A percentile compares a stretch with the other conserved stretches of the same genome.
phyloP scores from a whole-genome alignment of 495 filamentous ascomycete genomes.

The Lasiosphaeriaceae sp. region DNA sequence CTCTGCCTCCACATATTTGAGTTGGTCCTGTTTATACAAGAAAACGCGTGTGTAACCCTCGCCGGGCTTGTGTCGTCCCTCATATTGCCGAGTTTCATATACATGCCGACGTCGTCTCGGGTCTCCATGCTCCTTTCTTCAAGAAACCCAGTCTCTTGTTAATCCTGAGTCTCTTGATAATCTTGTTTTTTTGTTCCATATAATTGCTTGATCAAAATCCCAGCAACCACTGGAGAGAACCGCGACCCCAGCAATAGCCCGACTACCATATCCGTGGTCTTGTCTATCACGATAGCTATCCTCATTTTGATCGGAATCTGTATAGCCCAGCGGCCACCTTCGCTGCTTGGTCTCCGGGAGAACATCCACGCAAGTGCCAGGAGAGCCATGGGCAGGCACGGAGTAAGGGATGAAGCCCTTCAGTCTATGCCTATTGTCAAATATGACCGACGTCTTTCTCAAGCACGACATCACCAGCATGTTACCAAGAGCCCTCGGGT shows the following conservation, averaged over 20 bases:
- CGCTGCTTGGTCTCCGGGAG: constrained; percentile 2
- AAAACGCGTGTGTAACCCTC: neutral
- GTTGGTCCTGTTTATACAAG: neutral
- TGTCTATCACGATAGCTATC: constrained; percentile 9
- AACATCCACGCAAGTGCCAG: neutral
- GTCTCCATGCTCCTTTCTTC: neutral
- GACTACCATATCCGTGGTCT: constrained; percentile 7
- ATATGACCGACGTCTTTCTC: neutral
- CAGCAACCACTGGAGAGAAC: neutral
- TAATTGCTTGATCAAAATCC: neutral
- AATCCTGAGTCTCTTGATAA: too few relatives aligned
- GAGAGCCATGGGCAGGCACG: neutral
- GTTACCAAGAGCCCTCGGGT: neutral
- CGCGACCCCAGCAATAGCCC: constrained; percentile 1
- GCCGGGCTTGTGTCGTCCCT: too few relatives aligned
- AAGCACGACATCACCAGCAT: neutral
- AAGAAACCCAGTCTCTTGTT: neutral
- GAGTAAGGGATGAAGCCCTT: constrained; percentile 1
- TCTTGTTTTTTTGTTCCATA: too few relatives aligned
- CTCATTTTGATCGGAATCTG: constrained; percentile 11
- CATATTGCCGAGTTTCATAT: neutral
- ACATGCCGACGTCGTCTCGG: neutral
- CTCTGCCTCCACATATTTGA: neutral
- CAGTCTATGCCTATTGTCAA: constrained; percentile 6
- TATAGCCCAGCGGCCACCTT: constrained; percentile 6